Evolutionary conservation across 176 grass and related monocot species (phyloP), one percentile per base, ranked within the genome.

Genomic region (Eragrostis nindensis): DNA sequence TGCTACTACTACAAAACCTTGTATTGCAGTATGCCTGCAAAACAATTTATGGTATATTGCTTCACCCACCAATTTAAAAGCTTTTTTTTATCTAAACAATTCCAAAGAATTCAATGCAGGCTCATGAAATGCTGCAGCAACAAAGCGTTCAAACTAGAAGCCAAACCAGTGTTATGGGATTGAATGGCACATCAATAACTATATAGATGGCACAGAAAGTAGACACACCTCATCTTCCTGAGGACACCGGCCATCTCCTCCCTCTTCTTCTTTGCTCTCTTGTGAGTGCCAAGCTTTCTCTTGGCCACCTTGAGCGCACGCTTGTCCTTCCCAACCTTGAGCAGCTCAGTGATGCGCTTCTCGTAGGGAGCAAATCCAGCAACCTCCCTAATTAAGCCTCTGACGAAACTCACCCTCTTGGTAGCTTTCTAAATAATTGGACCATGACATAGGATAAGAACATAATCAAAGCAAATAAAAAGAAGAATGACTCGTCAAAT

Each of bases 261-360:
- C 44, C 89, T 80, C 89, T 91, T 91, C 88, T 91, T 91, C 85
- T 91, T 91, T 24, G 89, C 89, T 68, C 89, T 87, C 85, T 91
- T 91, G 89, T 91, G 85, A 38, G 89, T 91, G 62, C 89, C 89
- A 66, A 91, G 82, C 85, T 91, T 91, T 61, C 89, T 80, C 77
- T 91, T 91, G 0, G 89, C 82, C 22, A 91, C 24, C 60, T 91
- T 91, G 48, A 91, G 60, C 12, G 85, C 89, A 27, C 89, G 76
- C 81, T 91, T 91, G 59, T 91, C 89, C 77, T 91, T 90, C 16
- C 89, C 89, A 55, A 91, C 89, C 75, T 91, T 91, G 18, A 91
- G 89, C 68, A 91, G 89, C 77, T 91, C 89, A 78, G 89, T 91
- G 54, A 91, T 91, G 21, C 85, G 71, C 43, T 87, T 87, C 59